Conservation (phyloP, 2,329 filamentous ascomycete species). For the Blumeria graminis region DNA sequence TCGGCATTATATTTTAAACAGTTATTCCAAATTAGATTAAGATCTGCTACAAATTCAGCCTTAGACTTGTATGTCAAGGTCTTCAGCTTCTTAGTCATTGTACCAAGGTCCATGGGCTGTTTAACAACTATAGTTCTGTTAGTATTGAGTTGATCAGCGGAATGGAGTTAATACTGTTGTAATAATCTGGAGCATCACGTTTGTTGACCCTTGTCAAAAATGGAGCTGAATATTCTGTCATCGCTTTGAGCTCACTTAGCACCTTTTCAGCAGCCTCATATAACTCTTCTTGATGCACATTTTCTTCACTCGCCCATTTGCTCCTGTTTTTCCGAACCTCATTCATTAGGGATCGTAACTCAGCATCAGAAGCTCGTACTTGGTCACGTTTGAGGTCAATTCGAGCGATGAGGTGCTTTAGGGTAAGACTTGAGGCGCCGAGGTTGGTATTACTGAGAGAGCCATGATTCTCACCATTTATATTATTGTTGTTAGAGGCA, state of each 20-base stretch:
- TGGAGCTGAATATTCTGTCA: constrained; percentile 91
- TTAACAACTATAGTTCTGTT: constrained; percentile 53
- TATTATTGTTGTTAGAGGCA: constrained; percentile 25
- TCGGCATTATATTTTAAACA: constrained; percentile 91
- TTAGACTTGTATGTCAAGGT: constrained; percentile 62
- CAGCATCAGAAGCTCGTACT: constrained; percentile 78
- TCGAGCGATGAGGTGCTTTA: constrained; percentile 89
- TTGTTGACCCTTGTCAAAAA: constrained; percentile 92
- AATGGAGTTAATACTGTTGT: constrained; percentile 39
- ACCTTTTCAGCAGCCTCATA: constrained; percentile 96
- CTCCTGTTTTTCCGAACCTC: constrained; percentile 94
- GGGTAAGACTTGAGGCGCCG: constrained; percentile 78
- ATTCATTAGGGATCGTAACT: constrained; percentile 79
- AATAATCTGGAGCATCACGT: constrained; percentile 88
- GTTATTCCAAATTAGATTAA: constrained; percentile 92
- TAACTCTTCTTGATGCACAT: constrained; percentile 88
- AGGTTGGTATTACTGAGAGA: constrained; percentile 84
- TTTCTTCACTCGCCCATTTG: constrained; percentile 97
- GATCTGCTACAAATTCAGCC: constrained; percentile 76
- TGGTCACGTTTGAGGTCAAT: constrained; percentile 83
- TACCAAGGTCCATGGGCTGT: constrained; percentile 89
- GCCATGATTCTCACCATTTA: constrained; percentile 46
- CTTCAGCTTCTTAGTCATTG: constrained; percentile 96
- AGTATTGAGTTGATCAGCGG: constrained; percentile 3
- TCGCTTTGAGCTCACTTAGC: constrained; percentile 84